A percentile compares a stretch with the other conserved stretches of the same genome.
Evolutionary conservation across 768 basidiomycete genomes (phyloP).

Genomic region (Russula griseocarnosa): DNA sequence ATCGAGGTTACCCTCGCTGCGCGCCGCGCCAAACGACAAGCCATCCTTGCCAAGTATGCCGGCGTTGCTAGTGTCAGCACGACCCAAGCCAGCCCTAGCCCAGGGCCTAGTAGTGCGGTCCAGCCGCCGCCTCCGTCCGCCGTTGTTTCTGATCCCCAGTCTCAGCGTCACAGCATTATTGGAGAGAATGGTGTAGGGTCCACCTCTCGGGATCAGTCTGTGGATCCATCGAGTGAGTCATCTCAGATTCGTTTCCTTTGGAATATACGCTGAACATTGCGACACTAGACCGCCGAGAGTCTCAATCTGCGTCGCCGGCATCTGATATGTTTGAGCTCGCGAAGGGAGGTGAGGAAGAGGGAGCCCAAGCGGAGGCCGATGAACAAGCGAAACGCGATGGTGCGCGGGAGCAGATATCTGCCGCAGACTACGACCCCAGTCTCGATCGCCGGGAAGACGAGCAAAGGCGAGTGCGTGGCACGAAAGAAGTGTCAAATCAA

Average conservation of each 20-base stretch:
- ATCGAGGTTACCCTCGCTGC: slow-evolving; percentile 63
- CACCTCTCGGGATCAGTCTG: slow-evolving; percentile 12
- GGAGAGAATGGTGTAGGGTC: slow-evolving; percentile 30
- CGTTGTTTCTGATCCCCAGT: slow-evolving; percentile 57
- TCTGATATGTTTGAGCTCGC: slow-evolving; percentile 61
- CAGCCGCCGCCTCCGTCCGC: slow-evolving; percentile 61
- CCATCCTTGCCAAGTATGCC: slow-evolving; percentile 74
- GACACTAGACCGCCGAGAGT: slow-evolving; percentile 36
- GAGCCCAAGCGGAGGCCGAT: slow-evolving; percentile 44
- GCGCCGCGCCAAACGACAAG: slow-evolving; percentile 66
- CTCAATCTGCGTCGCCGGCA: slow-evolving; percentile 56
- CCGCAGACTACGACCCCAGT: slow-evolving; percentile 89
- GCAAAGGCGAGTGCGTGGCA: slow-evolving; percentile 56
- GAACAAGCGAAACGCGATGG: slow-evolving; percentile 43
- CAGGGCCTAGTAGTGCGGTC: slow-evolving; percentile 69
- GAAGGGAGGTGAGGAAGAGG: slow-evolving; percentile 56
- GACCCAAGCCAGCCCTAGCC: slow-evolving; percentile 46
- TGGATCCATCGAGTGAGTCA: slow-evolving; percentile 1
- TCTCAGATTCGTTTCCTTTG: neutral
- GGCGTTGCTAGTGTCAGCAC: slow-evolving; percentile 41
- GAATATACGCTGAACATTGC: neutral
- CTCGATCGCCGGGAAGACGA: slow-evolving; percentile 84
- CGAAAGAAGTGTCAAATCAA: slow-evolving; percentile 37
- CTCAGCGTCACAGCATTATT: slow-evolving; percentile 50
- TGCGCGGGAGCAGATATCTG: slow-evolving; percentile 67